Conservation (phyloP, 1,139 yeast species). For the Hansenula sp. region DNA sequence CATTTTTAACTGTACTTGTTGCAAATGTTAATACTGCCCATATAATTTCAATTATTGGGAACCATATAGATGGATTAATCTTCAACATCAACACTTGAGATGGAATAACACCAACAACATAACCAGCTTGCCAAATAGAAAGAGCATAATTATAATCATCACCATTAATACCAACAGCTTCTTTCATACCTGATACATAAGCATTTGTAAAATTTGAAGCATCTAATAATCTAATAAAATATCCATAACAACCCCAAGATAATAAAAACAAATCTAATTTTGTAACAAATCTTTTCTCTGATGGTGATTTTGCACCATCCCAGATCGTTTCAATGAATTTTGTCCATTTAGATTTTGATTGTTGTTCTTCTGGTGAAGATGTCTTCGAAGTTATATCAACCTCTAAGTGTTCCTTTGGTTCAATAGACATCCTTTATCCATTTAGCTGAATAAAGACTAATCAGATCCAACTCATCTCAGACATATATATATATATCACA, state of each 20-base stretch:
- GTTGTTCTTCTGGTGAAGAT: not conserved
- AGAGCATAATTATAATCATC: conserved; percentile 23
- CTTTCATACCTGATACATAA: conserved; percentile 33
- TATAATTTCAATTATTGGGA: conserved; percentile 29
- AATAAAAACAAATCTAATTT: conserved; percentile 1
- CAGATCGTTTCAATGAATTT: conserved; percentile 1
- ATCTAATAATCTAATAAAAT: conserved; percentile 3
- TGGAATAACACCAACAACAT: conserved; percentile 30
- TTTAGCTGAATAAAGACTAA: too few relatives aligned
- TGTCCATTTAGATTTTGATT: not conserved
- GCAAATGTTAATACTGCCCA: conserved; percentile 37
- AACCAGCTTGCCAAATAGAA: conserved; percentile 26
- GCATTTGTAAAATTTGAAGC: conserved; percentile 29
- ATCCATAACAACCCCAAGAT: conserved; percentile 4
- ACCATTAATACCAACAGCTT: conserved; percentile 41
- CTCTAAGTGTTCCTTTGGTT: not conserved
- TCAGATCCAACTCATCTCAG: too few relatives aligned
- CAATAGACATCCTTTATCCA: too few relatives aligned
- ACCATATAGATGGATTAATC: conserved; percentile 48
- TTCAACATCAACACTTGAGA: conserved; percentile 45
- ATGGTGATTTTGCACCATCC: conserved; percentile 4
- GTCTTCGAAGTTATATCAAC: not conserved
- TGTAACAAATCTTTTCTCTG: conserved; percentile 1
- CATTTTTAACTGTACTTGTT: conserved; percentile 41
- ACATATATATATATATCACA: too few relatives aligned